phyloP scores from a whole-genome alignment of 1,284 basidiomycete species.

The Trametes hirsuta region DNA sequence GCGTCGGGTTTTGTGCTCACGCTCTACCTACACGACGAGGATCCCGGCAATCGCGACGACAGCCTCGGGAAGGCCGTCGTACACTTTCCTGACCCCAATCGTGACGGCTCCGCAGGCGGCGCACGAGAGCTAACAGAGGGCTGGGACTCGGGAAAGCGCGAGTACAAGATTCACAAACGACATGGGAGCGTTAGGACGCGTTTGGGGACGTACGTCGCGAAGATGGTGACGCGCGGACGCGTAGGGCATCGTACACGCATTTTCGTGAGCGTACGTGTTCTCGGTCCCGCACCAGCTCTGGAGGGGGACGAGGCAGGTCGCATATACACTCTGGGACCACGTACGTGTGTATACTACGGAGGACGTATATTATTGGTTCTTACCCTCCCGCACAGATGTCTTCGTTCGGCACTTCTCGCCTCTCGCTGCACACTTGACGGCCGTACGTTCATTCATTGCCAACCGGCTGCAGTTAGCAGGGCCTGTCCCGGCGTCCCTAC shows the following conservation, averaged over 20 bases:
- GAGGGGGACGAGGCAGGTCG: slow-evolving; percentile 38
- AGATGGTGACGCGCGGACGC: slow-evolving; percentile 26
- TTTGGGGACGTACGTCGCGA: slow-evolving; percentile 35
- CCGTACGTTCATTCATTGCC: slow-evolving; percentile 41
- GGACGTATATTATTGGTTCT: not conserved
- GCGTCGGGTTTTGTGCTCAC: slow-evolving; percentile 40
- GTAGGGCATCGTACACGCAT: slow-evolving; percentile 34
- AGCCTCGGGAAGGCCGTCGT: slow-evolving; percentile 42
- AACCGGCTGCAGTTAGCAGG: slow-evolving; percentile 50
- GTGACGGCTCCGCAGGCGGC: slow-evolving; percentile 5
- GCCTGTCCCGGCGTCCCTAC: slow-evolving; percentile 46
- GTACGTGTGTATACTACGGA: slow-evolving; percentile 31
- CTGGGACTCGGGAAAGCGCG: slow-evolving; percentile 29
- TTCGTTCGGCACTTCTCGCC: slow-evolving; percentile 40
- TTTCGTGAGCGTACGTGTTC: slow-evolving; percentile 38
- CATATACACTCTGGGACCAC: slow-evolving; percentile 45
- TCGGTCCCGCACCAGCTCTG: slow-evolving; percentile 33
- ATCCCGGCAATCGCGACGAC: slow-evolving; percentile 47
- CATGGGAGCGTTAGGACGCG: slow-evolving; percentile 40
- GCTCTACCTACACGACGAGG: slow-evolving; percentile 45
- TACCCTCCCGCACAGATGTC: slow-evolving; percentile 24
- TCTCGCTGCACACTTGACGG: slow-evolving; percentile 31
- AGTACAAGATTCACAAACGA: slow-evolving; percentile 37
- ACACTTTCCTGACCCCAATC: slow-evolving; percentile 22
- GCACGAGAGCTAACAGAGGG: slow-evolving; percentile 33